A percentile compares a stretch with the other conserved stretches of the same genome.
phyloP scores from a whole-genome alignment of 257 asterid species.

The Solanum neorickii region DNA sequence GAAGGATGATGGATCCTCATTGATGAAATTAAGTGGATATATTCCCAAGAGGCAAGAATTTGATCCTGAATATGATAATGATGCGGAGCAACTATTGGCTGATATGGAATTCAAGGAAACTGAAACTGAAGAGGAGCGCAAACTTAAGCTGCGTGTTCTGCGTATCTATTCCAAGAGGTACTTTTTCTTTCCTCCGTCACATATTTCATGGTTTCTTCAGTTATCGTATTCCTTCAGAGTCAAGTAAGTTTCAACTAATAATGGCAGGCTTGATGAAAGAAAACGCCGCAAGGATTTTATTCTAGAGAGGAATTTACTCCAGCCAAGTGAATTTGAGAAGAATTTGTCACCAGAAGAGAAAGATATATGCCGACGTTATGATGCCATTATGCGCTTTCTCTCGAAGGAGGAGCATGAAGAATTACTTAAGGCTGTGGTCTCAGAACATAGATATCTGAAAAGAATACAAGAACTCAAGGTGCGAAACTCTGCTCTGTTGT shows the following conservation, averaged over 20 bases:
- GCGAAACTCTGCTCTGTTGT: neutral
- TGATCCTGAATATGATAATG: constrained; percentile 83
- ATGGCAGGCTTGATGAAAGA: constrained; percentile 79
- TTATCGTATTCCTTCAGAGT: neutral
- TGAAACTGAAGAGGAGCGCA: constrained; percentile 67
- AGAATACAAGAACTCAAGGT: neutral
- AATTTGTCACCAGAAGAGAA: neutral
- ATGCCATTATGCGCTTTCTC: neutral
- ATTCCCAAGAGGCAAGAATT: constrained; percentile 66
- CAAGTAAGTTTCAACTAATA: neutral
- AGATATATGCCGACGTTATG: neutral
- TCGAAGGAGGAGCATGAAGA: neutral
- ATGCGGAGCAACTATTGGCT: constrained; percentile 77
- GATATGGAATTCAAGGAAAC: constrained; percentile 90
- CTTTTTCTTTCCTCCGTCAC: neutral
- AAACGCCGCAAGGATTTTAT: constrained; percentile 72
- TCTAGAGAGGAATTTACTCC: neutral
- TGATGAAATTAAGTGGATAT: constrained; percentile 64
- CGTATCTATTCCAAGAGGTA: constrained; percentile 73
- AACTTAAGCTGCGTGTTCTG: constrained; percentile 61
- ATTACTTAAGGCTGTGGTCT: neutral
- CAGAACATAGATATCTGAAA: neutral
- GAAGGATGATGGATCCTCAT: constrained; percentile 47
- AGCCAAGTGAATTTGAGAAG: neutral
- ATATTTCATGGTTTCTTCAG: neutral